Conservation (phyloP, 352 stramenopile genomes). For the Blastocystis sp. region DNA sequence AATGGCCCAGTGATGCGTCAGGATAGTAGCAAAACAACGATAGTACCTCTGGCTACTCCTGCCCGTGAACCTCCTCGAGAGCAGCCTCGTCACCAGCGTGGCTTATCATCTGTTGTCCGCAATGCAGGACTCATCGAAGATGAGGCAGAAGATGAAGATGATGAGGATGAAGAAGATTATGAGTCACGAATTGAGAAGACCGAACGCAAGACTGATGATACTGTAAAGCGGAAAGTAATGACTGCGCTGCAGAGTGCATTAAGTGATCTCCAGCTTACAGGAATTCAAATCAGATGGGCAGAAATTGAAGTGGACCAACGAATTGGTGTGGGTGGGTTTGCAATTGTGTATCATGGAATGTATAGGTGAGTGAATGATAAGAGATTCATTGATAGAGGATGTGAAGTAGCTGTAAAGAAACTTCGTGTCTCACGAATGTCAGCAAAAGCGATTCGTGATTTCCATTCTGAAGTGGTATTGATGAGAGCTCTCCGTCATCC, state of each 20-base stretch:
- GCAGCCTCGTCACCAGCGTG: background rate
- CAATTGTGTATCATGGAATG: slow-evolving; percentile 61
- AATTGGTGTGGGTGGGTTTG: slow-evolving; percentile 57
- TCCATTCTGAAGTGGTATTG: slow-evolving; percentile 72
- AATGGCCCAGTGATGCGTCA: background rate
- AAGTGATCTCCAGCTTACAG: slow-evolving; percentile 58
- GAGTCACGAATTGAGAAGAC: slow-evolving; percentile 2
- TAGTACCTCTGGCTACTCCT: slow-evolving; percentile 26
- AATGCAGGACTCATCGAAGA: slow-evolving; percentile 47
- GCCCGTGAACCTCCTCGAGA: slow-evolving; percentile 9
- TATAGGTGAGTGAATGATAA: background rate
- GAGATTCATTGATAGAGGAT: slow-evolving; percentile 12
- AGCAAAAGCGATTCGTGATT: slow-evolving; percentile 70
- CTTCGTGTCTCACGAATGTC: slow-evolving; percentile 59
- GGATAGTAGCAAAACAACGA: slow-evolving; percentile 24
- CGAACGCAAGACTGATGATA: slow-evolving; percentile 29
- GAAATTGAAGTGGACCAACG: slow-evolving; percentile 42
- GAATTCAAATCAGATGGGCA: slow-evolving; percentile 50
- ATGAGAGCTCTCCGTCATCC: slow-evolving; percentile 71
- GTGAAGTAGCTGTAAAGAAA: slow-evolving; percentile 67
- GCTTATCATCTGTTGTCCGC: slow-evolving; percentile 37
- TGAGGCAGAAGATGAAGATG: slow-evolving; percentile 17
- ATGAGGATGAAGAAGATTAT: slow-evolving; percentile 59
- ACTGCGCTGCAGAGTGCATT: slow-evolving; percentile 36
- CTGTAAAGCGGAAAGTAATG: slow-evolving; percentile 43